These are phyloP conservation scores for Cordyceps fumosorosea DNA, from an alignment of 2,329 filamentous ascomycete species.

Conservation along the genomic window DNA sequence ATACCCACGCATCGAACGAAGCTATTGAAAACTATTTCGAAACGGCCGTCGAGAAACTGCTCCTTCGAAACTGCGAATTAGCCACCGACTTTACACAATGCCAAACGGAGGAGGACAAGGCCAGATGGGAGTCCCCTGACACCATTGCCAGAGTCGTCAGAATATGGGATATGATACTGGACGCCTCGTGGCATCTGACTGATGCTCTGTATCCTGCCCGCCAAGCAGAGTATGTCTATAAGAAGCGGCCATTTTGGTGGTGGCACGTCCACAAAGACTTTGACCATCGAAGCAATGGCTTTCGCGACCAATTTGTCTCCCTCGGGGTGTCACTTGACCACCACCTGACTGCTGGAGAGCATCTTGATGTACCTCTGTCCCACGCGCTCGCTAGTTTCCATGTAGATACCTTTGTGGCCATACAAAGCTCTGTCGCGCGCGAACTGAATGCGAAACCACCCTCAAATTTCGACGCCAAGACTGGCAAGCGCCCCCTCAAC, in stretches of 20 bases:
- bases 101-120: constrained; percentile 3
- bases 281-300: constrained; percentile 22
- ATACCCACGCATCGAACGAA: constrained; percentile 20
- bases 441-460: constrained; percentile 25
- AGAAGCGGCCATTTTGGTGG: constrained; percentile 33
- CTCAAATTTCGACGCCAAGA: constrained; percentile 25
- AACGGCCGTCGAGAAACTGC: constrained; percentile 20
- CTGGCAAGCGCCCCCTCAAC: constrained; percentile 31
- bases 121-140: constrained; percentile 12
- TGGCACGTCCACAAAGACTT: constrained; percentile 33
- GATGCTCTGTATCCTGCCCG: constrained; percentile 29
- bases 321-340: constrained; percentile 22
- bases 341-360: constrained; percentile 25
- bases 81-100: constrained; percentile 15
- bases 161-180: constrained; percentile 30
- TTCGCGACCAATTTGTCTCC: constrained; percentile 24
- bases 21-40: constrained; percentile 28
- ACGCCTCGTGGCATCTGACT: constrained; percentile 30
- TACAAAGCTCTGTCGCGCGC: constrained; percentile 23
- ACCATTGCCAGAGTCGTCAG: constrained; percentile 19
- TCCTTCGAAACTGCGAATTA: constrained; percentile 17
- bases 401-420: constrained; percentile 25
- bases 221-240: constrained; percentile 29
- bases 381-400: constrained; percentile 31
- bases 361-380: constrained; percentile 26